Evolutionary conservation across 352 stramenopile species (phyloP), one percentile per base, ranked within the genome.

Genomic region (Phytophthora citrophthora): DNA sequence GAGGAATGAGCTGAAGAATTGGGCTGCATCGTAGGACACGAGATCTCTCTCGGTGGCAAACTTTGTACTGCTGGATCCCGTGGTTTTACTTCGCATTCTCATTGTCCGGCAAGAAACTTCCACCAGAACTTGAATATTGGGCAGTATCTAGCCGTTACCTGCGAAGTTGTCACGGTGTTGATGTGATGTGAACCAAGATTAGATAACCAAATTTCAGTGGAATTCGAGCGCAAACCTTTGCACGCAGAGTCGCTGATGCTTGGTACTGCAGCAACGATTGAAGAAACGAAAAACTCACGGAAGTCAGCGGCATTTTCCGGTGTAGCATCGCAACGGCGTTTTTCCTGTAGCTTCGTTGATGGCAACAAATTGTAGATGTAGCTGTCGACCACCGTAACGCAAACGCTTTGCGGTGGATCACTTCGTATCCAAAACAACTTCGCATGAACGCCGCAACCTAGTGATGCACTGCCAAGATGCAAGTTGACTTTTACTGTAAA

Each of bases 21-120:
- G 18, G 18, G 20, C 36, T n/a, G 11, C n/a, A 16, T 12, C n/a
- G 44, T 63, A n/a, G n/a, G 41, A 8, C 41, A 26, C n/a, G 11
- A 53, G 29, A 36, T 16, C 20, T 4, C 3, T 61, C 41, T 58
- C 38, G 24, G 34, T 36, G 24, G 44, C n/a, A 49, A 23, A 47
- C 9, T 29, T 41, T 8, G 41, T 27, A n/a, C 0, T 26, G 45
- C 55, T 13, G 2, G 26, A 56, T 65, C 61, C 40, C 61, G 32
- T 50, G 40, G 15, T 58, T 11, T 52, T 34, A 34, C 44, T 27
- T 63, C 36, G 44, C 44, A 54, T 60, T 60, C 44, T 68, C 60
- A 38, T 44, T 68, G 52, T 53, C 43, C 61, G 58, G 43, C 61
- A 57, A 45, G 61, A 69, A 69, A 40, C 38, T 69, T 58, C 53